Conservation (phyloP, 371 early-diverging fungal species). For the Funneliformis caledonium region DNA sequence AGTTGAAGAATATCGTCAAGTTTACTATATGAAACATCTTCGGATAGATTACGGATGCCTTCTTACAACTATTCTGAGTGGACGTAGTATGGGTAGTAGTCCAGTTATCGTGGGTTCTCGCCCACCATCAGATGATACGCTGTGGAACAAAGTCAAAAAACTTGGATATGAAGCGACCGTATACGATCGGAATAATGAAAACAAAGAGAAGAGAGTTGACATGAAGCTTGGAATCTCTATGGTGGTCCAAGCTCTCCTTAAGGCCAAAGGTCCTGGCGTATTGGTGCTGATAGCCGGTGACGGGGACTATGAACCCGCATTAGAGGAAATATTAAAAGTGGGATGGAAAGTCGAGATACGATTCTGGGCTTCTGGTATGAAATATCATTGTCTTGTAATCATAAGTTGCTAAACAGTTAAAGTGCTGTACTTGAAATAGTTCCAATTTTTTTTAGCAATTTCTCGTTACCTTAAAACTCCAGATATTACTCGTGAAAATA, state of each 20-base stretch:
- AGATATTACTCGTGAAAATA: too few relatives aligned
- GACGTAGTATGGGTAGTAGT: neutral
- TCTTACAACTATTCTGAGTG: neutral
- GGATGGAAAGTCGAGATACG: conserved; percentile 26
- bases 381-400: neutral
- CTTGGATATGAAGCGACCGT: conserved; percentile 2
- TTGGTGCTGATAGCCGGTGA: neutral
- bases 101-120: conserved; percentile 30
- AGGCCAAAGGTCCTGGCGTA: neutral
- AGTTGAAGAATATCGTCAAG: neutral
- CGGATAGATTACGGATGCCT: conserved; percentile 2
- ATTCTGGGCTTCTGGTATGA: conserved; percentile 25
- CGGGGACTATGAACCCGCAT: conserved; percentile 4
- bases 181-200: neutral
- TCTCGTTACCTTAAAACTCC: conserved; percentile 7
- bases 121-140: conserved; percentile 8
- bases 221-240: neutral
- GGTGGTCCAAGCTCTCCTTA: neutral
- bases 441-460: conserved; percentile 1
- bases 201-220: conserved; percentile 6
- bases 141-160: neutral
- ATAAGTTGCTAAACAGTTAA: neutral
- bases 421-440: neutral
- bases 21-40: conserved; percentile 12
- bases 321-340: neutral